phyloP scores from a whole-genome alignment of 176 grass and related monocot genomes.

The Rhipidocladum racemiflorum region DNA sequence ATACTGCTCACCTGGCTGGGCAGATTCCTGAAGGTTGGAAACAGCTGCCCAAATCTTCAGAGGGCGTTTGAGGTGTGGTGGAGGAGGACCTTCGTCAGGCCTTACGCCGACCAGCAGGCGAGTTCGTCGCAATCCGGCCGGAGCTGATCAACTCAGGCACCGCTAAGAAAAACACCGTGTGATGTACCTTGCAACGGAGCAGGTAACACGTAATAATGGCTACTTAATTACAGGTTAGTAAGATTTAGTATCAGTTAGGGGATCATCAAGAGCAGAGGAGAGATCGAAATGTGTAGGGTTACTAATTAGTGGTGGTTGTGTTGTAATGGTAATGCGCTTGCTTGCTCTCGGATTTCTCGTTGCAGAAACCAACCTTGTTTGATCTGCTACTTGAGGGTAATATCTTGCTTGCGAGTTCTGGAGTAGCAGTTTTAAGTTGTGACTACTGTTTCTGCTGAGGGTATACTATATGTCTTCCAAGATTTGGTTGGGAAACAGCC shows the following conservation, averaged over 20 bases:
- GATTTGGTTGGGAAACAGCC: background rate
- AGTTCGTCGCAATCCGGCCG: background rate
- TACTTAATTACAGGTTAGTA: background rate
- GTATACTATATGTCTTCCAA: no score
- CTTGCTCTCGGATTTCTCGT: background rate
- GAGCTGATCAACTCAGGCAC: background rate
- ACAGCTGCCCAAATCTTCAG: conserved; percentile 79
- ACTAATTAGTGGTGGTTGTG: background rate
- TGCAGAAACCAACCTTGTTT: background rate
- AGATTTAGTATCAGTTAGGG: background rate
- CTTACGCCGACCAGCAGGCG: conserved; percentile 52
- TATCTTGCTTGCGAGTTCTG: background rate
- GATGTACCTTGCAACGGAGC: background rate
- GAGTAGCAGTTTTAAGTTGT: background rate
- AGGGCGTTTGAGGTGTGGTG: conserved; percentile 93
- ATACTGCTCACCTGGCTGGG: conserved; percentile 70
- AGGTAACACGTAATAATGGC: background rate
- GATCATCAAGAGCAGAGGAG: background rate
- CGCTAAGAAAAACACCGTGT: background rate
- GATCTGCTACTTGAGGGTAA: background rate
- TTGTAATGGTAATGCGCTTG: conserved; percentile 2
- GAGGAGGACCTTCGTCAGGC: conserved; percentile 85
- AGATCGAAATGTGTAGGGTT: background rate
- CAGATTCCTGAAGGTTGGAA: conserved; percentile 64
- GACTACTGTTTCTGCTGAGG: background rate